Evolutionary conservation across 2,329 filamentous ascomycete species (phyloP).

Genomic region (Penicillium brevicompactum): DNA sequence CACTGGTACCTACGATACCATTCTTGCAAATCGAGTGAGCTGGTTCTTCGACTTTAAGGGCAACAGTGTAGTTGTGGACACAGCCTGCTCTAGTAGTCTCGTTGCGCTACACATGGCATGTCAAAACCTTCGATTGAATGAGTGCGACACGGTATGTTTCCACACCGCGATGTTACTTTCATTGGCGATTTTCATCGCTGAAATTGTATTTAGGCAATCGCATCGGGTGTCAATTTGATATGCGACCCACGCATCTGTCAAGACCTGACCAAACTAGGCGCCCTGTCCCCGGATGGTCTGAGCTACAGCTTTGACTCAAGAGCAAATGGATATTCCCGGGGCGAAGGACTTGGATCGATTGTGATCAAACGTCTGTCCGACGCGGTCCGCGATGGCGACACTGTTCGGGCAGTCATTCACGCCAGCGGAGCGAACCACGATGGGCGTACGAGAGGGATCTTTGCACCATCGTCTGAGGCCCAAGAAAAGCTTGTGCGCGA

Average conservation of each 20-base stretch:
- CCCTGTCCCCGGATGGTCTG: slow-evolving; percentile 26
- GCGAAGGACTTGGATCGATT: slow-evolving; percentile 34
- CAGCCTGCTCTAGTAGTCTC: slow-evolving; percentile 20
- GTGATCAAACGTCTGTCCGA: slow-evolving; percentile 31
- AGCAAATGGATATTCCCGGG: slow-evolving; percentile 48
- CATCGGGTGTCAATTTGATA: slow-evolving; percentile 17
- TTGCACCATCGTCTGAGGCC: slow-evolving; percentile 8
- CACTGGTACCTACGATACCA: not conserved
- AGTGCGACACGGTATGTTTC: not conserved
- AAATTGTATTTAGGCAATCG: slow-evolving; percentile 3
- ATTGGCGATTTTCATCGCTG: not conserved
- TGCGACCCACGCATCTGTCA: slow-evolving; percentile 3
- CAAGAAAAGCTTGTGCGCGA: slow-evolving; percentile 11
- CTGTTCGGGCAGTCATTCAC: slow-evolving; percentile 19
- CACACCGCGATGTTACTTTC: not conserved
- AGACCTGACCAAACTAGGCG: slow-evolving; percentile 12
- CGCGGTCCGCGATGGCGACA: slow-evolving; percentile 31
- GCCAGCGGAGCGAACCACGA: slow-evolving; percentile 27
- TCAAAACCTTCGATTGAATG: not conserved
- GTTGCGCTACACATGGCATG: slow-evolving; percentile 15
- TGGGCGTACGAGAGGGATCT: slow-evolving; percentile 19
- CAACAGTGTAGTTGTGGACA: slow-evolving; percentile 18
- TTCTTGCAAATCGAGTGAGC: slow-evolving; percentile 9
- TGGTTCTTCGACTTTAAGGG: slow-evolving; percentile 15
- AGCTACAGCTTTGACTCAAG: slow-evolving; percentile 37